These are phyloP conservation scores for Mediolabrus comicus DNA, from an alignment of 108 stramenopile species.

Conservation along the genomic window DNA sequence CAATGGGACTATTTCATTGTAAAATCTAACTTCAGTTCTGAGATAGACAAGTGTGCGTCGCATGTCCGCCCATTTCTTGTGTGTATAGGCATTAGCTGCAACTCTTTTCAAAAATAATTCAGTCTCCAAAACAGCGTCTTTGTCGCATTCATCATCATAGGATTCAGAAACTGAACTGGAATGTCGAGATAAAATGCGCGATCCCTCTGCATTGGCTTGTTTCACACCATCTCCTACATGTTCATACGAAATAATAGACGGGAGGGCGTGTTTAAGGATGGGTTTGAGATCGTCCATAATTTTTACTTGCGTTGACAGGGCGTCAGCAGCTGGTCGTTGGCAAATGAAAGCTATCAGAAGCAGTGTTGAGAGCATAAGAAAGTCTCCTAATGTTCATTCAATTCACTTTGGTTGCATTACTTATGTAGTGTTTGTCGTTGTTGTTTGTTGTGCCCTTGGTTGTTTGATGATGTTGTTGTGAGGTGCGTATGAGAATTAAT, in stretches of 20 bases:
- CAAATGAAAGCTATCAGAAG: too few relatives aligned
- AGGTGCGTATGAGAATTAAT: too few relatives aligned
- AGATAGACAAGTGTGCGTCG: conserved; percentile 71
- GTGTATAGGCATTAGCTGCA: conserved; percentile 18
- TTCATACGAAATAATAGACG: conserved; percentile 9
- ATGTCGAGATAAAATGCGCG: conserved; percentile 27
- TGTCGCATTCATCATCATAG: conserved; percentile 1
- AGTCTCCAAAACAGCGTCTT: conserved; percentile 6
- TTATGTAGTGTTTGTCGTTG: too few relatives aligned
- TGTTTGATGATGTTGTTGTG: too few relatives aligned
- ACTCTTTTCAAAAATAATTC: conserved; percentile 43
- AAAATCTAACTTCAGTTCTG: conserved; percentile 79
- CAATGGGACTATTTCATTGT: conserved; percentile 59
- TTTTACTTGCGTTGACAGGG: too few relatives aligned
- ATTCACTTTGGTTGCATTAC: too few relatives aligned
- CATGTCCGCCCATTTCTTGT: conserved; percentile 74
- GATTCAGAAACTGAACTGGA: conserved; percentile 19
- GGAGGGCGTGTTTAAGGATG: conserved; percentile 13
- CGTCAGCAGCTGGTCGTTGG: too few relatives aligned
- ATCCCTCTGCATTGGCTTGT: conserved; percentile 42
- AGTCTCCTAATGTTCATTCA: too few relatives aligned
- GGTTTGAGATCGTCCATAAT: conserved; percentile 3
- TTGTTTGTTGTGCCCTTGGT: too few relatives aligned
- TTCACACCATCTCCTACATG: conserved; percentile 7
- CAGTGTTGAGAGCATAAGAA: too few relatives aligned